These are phyloP conservation scores for Cladophialophora bantiana DNA, from an alignment of 2,329 filamentous ascomycete species.

Conservation along the genomic window DNA sequence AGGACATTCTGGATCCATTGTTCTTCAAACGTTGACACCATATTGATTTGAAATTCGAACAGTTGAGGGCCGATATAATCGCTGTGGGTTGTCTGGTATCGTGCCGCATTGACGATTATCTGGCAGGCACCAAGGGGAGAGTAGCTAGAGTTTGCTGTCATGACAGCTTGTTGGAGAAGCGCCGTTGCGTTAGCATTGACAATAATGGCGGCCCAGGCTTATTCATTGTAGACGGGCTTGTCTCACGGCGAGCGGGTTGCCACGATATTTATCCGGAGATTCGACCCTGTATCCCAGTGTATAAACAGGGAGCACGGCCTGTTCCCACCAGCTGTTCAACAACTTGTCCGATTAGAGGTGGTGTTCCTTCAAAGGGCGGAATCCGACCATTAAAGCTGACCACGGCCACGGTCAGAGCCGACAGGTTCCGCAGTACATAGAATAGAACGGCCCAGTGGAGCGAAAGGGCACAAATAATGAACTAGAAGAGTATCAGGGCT, in stretches of 20 bases:
- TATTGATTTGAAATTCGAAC: slow-evolving; percentile 54
- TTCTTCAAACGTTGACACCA: slow-evolving; percentile 58
- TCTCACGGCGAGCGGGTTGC: slow-evolving; percentile 64
- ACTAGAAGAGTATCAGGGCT: slow-evolving; percentile 61
- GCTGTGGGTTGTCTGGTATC: slow-evolving; percentile 63
- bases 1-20: slow-evolving; percentile 48
- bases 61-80: slow-evolving; percentile 63
- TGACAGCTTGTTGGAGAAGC: slow-evolving; percentile 62
- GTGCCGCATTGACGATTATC: slow-evolving; percentile 61
- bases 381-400: slow-evolving; percentile 69
- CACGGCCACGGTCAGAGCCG: slow-evolving; percentile 61
- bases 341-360: slow-evolving; percentile 64
- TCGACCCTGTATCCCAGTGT: slow-evolving; percentile 56
- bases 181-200: slow-evolving; percentile 68
- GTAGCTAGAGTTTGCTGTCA: slow-evolving; percentile 64
- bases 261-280: slow-evolving; percentile 59
- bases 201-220: slow-evolving; percentile 67
- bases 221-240: slow-evolving; percentile 64
- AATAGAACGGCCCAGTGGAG: slow-evolving; percentile 69
- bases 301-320: slow-evolving; percentile 51
- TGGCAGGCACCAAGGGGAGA: slow-evolving; percentile 67
- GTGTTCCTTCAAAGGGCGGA: slow-evolving; percentile 55
- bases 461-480: slow-evolving; percentile 64
- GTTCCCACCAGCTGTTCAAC: slow-evolving; percentile 52
- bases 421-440: slow-evolving; percentile 57